Base-by-base conservation (phyloP, 352 stramenopile species). In the Phytopythium oedochilum region DNA sequence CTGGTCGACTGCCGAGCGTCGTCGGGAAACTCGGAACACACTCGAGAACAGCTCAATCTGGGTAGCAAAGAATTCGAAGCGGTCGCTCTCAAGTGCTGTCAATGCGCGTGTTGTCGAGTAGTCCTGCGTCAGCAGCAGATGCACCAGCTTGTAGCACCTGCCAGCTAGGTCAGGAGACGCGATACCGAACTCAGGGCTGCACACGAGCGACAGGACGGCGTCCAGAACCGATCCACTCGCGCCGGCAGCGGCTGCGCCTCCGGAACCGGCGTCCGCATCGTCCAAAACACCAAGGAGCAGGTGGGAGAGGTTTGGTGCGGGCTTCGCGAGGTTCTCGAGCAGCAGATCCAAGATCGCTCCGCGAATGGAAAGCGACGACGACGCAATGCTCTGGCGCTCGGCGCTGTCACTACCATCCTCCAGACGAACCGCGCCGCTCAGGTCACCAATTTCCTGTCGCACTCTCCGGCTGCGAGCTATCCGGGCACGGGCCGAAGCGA, bases 281-380 rank as follows among this genome's bases (percentile, higher is more conserved):
- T 67, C 61, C 25, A 89, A 59, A 42, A 81, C 71, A 3, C 80
- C 80, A 25, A 93, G 70, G 10, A 94, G 46, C 26, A 94, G 60
- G 60, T 92, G 83, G 9, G 80, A 64, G 32, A 94, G 40, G 51
- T 94, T 94, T 14, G 84, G 84, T 22, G 81, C 69, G 11, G 84
- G 73, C 53, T 91, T 91, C 32, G 66, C 63, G 14, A 94, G 60
- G 57, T 92, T 94, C 55, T 88, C 82, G 17, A 94, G 60, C 9
- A 94, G 47, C 47, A 94, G 46, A 61, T 92, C 84, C 40, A 94
- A 43, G 53, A 91, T 87, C 20, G 83, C 73, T 0, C 53, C 62
- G 50, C 78, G 79, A 64, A 92, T 88, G 11, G 75, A 86, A 43
- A 66, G 65, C 8, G 63, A 58, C 8, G 62, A 53, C 10, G 55